Base-by-base conservation (phyloP, 306 rosid genomes). In the Ammopiptanthus mongolicus region DNA sequence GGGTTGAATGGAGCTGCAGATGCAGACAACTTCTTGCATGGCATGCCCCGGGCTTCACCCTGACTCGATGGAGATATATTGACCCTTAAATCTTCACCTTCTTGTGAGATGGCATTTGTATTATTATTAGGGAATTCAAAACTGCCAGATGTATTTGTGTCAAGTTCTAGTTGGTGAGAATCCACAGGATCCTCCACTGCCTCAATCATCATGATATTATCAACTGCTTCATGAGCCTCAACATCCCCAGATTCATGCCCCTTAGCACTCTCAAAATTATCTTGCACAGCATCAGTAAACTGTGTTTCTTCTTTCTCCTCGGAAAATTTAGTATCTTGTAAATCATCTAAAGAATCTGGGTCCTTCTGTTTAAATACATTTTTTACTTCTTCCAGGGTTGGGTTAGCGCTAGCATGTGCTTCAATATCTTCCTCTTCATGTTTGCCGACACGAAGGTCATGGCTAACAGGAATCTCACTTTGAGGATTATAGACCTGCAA, bases 1-100 rank as follows among this genome's bases (percentile, higher is more conserved):
- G 97, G 97, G 60, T 85, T 92, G 82, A 92, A 92, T 57, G 97
- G 97, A 80, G 91, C 88, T 8, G 97, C 97, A 42, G 93, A 87
- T n/a, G 97, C 97, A 62, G 97, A 92, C 76, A 92, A 78, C 84
- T 92, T 92, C 80, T 79, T 90, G 70, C 56, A 83, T n/a, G 88
- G 60, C 42, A 79, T 72, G 76, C 87, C 88, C 63, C 75, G 85
- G 64, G 21, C 59, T 60, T 89, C 97, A 71, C 67, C 75, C 59
- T 81, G 71, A 83, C 63, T 88, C 22, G 42, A 57, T 36, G 81
- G 74, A 44, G 65, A 73, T 8, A 77, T 47, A 63, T 73, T 84
- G 64, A 76, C 87, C 78, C 77, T 76, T 74, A 77, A 71, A 48
- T 84, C 89, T 51, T 85, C 97, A 68, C 57, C 89, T 56, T 68